Evolutionary conservation across 768 basidiomycete species (phyloP).

Genomic region (Rhodotorula kratochvilovae): DNA sequence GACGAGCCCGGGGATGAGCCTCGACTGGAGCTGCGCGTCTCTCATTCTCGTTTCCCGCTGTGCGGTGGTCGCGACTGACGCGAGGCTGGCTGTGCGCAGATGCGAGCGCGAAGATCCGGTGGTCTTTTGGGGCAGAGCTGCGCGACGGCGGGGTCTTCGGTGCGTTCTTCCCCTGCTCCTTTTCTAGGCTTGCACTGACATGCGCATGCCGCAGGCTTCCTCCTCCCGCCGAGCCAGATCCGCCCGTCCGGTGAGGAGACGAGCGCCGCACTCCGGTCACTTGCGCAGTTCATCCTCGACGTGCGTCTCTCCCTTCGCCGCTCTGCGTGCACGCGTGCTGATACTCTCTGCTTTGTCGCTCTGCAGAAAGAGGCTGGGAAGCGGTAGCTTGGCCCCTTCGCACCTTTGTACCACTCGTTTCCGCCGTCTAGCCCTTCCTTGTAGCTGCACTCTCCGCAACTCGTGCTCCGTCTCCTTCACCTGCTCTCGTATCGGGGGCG

Average conservation of each 20-base stretch:
- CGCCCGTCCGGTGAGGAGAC: conserved; percentile 76
- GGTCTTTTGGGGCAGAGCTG: conserved; percentile 62
- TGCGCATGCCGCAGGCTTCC: conserved; percentile 52
- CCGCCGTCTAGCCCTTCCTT: background rate
- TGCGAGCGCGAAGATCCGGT: conserved; percentile 55
- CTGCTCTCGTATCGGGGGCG: background rate
- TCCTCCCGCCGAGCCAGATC: conserved; percentile 67
- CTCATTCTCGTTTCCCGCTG: background rate
- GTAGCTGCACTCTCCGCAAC: background rate
- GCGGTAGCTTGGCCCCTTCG: background rate
- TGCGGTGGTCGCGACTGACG: conserved; percentile 52
- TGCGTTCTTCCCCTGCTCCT: conserved; percentile 18
- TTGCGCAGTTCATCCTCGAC: conserved; percentile 60
- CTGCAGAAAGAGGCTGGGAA: conserved; percentile 12
- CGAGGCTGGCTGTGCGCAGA: conserved; percentile 61
- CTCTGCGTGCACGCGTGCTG: background rate
- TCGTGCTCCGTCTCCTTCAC: background rate
- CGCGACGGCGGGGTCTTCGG: conserved; percentile 67
- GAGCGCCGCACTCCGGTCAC: conserved; percentile 59
- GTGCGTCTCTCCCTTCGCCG: background rate
- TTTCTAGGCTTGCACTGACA: no score
- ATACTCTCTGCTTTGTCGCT: background rate
- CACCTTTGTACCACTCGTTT: background rate
- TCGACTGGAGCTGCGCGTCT: conserved; percentile 27
- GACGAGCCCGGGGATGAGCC: conserved; percentile 23